phyloP scores from a whole-genome alignment of 2,329 filamentous ascomycete species.

The Raffaelea deltoideospora region DNA sequence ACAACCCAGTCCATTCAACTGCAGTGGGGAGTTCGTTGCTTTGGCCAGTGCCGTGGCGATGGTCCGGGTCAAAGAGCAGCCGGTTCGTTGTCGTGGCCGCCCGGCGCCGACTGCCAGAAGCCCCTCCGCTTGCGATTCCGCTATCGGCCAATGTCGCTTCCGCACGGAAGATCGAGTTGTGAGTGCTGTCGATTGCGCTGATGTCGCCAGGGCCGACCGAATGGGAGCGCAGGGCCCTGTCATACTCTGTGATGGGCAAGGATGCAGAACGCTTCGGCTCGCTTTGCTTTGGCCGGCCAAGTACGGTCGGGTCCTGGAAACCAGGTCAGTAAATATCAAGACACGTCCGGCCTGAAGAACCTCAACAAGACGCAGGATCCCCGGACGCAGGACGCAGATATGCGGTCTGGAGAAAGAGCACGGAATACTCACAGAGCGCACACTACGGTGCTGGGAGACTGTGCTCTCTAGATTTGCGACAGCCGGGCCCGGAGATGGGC shows the following conservation, averaged over 20 bases:
- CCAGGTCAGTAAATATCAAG: neutral
- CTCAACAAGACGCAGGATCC: too few species aligned
- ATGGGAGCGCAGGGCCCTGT: slow-evolving; percentile 45
- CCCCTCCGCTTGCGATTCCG: too few species aligned
- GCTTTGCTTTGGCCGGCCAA: slow-evolving; percentile 18
- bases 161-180: slow-evolving; percentile 35
- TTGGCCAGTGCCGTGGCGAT: slow-evolving; percentile 16
- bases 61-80: slow-evolving; percentile 18
- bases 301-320: slow-evolving; percentile 22
- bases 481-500: slow-evolving; percentile 13
- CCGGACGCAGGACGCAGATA: neutral
- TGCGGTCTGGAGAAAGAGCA: neutral
- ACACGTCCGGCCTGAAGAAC: too few species aligned
- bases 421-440: slow-evolving; percentile 14
- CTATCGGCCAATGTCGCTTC: slow-evolving; percentile 27
- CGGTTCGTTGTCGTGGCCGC: slow-evolving; percentile 25
- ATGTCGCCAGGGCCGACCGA: slow-evolving; percentile 42
- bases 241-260: slow-evolving; percentile 44
- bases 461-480: too few species aligned
- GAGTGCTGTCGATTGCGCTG: slow-evolving; percentile 34
- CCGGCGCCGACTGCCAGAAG: slow-evolving; percentile 12
- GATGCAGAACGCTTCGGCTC: slow-evolving; percentile 41
- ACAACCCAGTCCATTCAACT: slow-evolving; percentile 35
- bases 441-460: slow-evolving; percentile 32
- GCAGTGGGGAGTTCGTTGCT: slow-evolving; percentile 15